Evolutionary conservation across 208 protist species (phyloP), one percentile per base, ranked within the genome.

Genomic region (Trypanosoma cruzi): DNA sequence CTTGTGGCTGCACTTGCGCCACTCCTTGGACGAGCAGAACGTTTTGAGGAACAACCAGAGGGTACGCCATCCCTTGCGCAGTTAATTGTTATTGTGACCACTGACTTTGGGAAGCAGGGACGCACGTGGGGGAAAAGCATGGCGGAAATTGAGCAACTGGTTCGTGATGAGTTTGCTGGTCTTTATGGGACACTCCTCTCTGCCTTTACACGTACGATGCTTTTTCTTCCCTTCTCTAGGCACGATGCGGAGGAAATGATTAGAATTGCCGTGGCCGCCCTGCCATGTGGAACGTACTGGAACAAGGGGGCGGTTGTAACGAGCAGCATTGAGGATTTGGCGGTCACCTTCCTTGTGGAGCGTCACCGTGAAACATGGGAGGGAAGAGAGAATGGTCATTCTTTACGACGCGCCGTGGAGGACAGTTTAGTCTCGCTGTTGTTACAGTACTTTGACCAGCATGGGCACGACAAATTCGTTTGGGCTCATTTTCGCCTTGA

Each of bases 61-160:
- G 54, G 55, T 40, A 34, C 67, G 11, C 78, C 75, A 14, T 80
- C 85, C 24, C 77, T 94, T 22, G 73, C 73, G 4, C 77, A 90
- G 57, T 58, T 92, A 29, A 72, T 84, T 4, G 81, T 95, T 31
- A 80, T 95, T 24, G 66, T 95, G 16, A 93, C 90, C 6, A 91
- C 90, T 14, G 90, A 95, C 68, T 88, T 93, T 64, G 90, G 90
- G n/a, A 68, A 88, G 50, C 80, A 95, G 53, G 90, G 87, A 13
- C 83, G 84, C 48, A 95, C 90, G 14, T 67, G 77, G 28, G 85
- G 85, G 31, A 89, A 86, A 70, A 85, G 75, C 28, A 34, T 80
- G 0, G 50, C 44, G 1, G 80, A 92, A 59, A 77, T 95, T 22
- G 76, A 89, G 59, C 48, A 68, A 53, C 81, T 95, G 75, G 79